Base-by-base conservation (phyloP, 345 rosid species). In the Bruguiera gymnorhiza region DNA sequence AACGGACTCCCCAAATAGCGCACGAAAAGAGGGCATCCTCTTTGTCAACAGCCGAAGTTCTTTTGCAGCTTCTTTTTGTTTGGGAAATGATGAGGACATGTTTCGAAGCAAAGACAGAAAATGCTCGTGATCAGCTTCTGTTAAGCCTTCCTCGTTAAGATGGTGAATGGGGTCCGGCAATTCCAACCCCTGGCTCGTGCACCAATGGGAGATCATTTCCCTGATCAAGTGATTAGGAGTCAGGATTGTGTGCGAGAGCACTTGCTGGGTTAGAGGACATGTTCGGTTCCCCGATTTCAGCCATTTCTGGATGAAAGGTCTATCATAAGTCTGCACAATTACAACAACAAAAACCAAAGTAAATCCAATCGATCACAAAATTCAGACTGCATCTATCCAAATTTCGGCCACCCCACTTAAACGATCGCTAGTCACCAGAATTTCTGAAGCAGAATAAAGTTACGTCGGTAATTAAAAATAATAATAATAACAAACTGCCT, bases 121-220 rank as follows among this genome's bases (percentile, higher is more conserved):
- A 65, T 75, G 72, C 65, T 79, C 82, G 10, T 86, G 89, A 52
- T 92, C 92, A n/a, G 90, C 82, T 68, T 78, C 82, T 0, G 93
- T 85, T 50, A 81, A 66, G 9, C 78, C 82, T 75, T 87, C 89
- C 58, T 86, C 89, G 27, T 83, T 73, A 8, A 71, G 70, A 68
- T 69, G 65, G 8, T 72, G 79, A 66, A 74, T 66, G 3, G 78
- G 80, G 4, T 76, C 84, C 1, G 83, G 79, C 51, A 79, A 69
- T 69, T 87, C 89, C 11, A 86, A 4, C 19, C 93, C 95, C 65
- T 69, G 82, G 65, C 69, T 83, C 75, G 80, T 83, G 58, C 97
- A 87, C 99, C 99, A 94, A 27, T 86, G 92, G 1, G 81, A 81
- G 70, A 92, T 89, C 97, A 94, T 76, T 18, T 89, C 96, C 76